Evolutionary conservation across 2,329 filamentous ascomycete genomes (phyloP), one percentile per base, ranked within the genome.

Genomic region (Colletotrichum graminicola): DNA sequence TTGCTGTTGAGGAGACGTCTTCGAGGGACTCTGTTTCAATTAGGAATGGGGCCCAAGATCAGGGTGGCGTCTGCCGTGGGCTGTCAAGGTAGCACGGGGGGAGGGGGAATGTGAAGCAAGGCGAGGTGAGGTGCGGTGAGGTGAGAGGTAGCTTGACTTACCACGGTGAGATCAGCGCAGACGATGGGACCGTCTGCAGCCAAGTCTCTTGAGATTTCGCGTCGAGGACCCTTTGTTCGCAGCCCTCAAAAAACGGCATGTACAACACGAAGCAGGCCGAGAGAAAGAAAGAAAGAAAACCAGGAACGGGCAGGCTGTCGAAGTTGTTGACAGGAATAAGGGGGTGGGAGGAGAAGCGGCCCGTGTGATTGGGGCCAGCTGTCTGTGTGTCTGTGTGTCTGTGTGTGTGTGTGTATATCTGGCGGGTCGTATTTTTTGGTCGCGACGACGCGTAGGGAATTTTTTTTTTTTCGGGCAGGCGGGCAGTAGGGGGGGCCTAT

Each of bases 121-220:
- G 39, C 52, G 12, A 49, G 75, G 66, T 68, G 55, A 74, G 59
- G 34, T 64, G 62, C 57, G 62, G 41, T 60, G 41, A 60, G 41
- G 39, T 47, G 41, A 52, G 41, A 52, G 26, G 49, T 71, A 64
- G 54, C 16, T 56, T 55, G 73, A 75, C 85, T 86, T 79, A 88
- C 86, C 84, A 82, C 79, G 72, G 78, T 77, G 86, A 88, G 88
- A 89, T 86, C 88, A 90, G 87, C 82, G 85, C 88, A 90, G 88
- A 90, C 88, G 87, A 75, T 79, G 73, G 76, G 79, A 80, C 88
- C 88, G 88, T 85, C 88, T 88, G 87, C 86, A 83, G 82, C 88
- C 87, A 86, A 85, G 80, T 84, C 87, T 89, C 86, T 76, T 23
- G n/a, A 36, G 72, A 72, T 75, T 76, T 74, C 74, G 76, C 77